These are phyloP conservation scores for Trichoderma arundinaceum DNA, from an alignment of 2,329 filamentous ascomycete genomes.

Conservation along the genomic window DNA sequence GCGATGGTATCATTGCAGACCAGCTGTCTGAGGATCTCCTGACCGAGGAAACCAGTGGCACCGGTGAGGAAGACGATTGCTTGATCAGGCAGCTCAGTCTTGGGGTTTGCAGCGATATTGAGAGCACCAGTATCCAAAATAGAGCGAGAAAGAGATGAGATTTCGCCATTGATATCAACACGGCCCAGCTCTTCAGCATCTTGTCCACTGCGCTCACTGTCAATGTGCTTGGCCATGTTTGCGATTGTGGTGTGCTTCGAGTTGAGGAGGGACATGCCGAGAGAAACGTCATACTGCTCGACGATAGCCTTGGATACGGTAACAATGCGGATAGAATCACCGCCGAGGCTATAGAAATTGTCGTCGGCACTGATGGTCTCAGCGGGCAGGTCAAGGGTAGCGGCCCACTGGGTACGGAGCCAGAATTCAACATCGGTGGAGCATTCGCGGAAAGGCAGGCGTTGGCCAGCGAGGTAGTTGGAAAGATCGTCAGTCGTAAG, in stretches of 20 bases:
- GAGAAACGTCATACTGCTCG: constrained; percentile 31
- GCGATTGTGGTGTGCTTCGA: constrained; percentile 35
- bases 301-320: constrained; percentile 33
- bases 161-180: constrained; percentile 14
- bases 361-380: constrained; percentile 33
- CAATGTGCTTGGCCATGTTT: constrained; percentile 34
- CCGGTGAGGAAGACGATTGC: constrained; percentile 34
- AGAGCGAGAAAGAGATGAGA: constrained; percentile 16
- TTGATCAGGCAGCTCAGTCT: constrained; percentile 18
- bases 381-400: constrained; percentile 21
- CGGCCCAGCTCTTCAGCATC: neutral
- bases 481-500: constrained; percentile 8
- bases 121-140: neutral
- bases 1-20: constrained; percentile 11
- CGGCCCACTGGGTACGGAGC: constrained; percentile 24
- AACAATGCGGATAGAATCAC: constrained; percentile 36
- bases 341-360: constrained; percentile 36
- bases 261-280: constrained; percentile 34
- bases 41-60: constrained; percentile 34
- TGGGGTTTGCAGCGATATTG: neutral
- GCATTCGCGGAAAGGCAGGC: constrained; percentile 26
- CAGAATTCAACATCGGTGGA: constrained; percentile 17
- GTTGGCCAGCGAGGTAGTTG: constrained; percentile 10
- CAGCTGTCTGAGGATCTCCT: constrained; percentile 28
- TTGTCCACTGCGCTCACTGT: constrained; percentile 21